Evolutionary conservation across 352 stramenopile genomes (phyloP), one percentile per base, ranked within the genome.

Genomic region (Globisporangium orthogonon): DNA sequence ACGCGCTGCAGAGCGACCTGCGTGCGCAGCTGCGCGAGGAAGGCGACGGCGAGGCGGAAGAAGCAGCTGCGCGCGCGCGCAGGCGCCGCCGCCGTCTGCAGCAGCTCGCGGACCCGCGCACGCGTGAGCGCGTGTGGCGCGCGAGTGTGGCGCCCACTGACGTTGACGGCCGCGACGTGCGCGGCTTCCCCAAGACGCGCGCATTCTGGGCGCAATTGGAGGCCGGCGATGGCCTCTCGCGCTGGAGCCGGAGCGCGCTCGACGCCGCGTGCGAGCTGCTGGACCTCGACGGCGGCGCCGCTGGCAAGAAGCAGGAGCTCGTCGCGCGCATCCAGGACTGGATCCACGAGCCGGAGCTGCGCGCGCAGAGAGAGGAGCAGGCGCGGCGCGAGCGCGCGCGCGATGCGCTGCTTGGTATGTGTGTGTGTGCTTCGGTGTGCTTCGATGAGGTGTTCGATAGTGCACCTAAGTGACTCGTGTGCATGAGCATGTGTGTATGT

Each of bases 281-380:
- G 23, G 78, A 87, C 58, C 65, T 91, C 40, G 66, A 66, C 6
- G 50, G 45, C 7, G 50, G 52, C 39, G 15, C 49, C 18, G 18
- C 15, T 6, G 77, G 75, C 9, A 88, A 85, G 56, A 91, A 89
- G 50, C 52, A 69, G 4, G 77, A 87, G 55, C 53, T 91, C 17
- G 55, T 89, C 23, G 76, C 78, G 50, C 67, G 77, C 7, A 72
- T 91, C 23, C 77, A 89, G 59, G 82, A 88, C 59, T 91, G 82
- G 82, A 63, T 91, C 48, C 58, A 86, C 52, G 75, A 75, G 47
- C 74, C 82, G 3, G 71, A 75, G 58, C 74, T 86, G 54, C 28
- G 60, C 4, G 71, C 71, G 4, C 58, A 55, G 37, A 62, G 67
- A 9, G 67, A 76, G 49, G 54, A 71, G 37, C 66, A 75, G 37